Percentiles rank a stretch among this genome's conserved stretches.
These are phyloP conservation scores for Endogone sp. DNA, from an alignment of 192 early-diverging fungal species.

Conservation along the genomic window DNA sequence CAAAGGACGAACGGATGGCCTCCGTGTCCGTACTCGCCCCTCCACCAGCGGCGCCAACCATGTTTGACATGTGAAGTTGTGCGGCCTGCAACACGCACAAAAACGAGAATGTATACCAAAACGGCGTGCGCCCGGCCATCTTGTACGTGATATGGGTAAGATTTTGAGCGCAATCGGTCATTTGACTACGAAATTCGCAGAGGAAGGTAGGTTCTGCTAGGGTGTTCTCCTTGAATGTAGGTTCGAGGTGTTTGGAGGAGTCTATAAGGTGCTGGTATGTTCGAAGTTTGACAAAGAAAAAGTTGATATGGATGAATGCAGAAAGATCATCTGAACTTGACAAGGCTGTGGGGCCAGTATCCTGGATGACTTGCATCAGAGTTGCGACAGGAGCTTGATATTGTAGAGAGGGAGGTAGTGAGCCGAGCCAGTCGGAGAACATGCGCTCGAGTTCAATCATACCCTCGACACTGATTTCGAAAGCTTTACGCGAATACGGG, in stretches of 20 bases:
- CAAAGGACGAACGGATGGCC: not conserved
- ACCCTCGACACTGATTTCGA: not conserved
- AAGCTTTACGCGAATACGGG: not conserved
- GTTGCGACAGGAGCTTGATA: not conserved
- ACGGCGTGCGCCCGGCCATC: not conserved
- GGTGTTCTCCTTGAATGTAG: not conserved
- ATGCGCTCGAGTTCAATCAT: not conserved
- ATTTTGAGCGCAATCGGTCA: not conserved
- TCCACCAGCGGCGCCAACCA: not conserved
- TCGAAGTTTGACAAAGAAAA: not conserved
- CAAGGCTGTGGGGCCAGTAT: not conserved
- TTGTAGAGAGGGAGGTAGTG: not conserved
- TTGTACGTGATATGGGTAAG: not conserved
- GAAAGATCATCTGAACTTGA: not conserved
- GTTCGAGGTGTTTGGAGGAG: not conserved
- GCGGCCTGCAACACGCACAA: not conserved
- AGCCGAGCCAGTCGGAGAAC: not conserved
- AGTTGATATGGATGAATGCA: not conserved
- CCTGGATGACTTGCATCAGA: not conserved
- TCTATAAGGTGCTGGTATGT: not conserved
- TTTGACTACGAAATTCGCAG: not conserved
- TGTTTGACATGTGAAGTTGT: not conserved
- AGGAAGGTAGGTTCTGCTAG: not conserved
- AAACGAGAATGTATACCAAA: not conserved
- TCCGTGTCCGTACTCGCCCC: not conserved